Evolutionary conservation across 352 stramenopile species (phyloP), one percentile per base, ranked within the genome.

Genomic region (Peronosclerospora sorghi): DNA sequence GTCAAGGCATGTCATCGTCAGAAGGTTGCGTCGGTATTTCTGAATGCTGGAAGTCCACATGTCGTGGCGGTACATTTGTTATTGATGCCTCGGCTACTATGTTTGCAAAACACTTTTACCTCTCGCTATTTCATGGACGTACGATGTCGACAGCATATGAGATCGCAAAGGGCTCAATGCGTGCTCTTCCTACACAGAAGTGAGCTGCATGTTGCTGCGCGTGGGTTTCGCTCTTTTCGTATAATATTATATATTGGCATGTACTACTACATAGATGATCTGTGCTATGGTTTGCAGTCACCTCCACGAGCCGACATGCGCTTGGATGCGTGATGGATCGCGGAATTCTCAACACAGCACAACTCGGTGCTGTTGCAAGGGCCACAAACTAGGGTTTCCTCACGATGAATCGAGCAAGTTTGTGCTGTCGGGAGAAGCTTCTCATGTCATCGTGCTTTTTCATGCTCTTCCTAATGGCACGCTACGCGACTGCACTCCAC

Each of bases 1-100:
- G 75, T 90, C 27, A 90, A 86, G 42, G 82, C 77, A 5, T 87
- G 86, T 32, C 76, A 93, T 51, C 93, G 75, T 38, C 68, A 96
- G 49, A 72, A 73, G 30, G 78, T 86, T n/a, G 86, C 84, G 1
- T 79, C 75, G 1, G 81, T 92, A 1, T 96, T 96, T 35, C 59
- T 94, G 23, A 77, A 86, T 24, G 86, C 84, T 1, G 86, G 85
- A 5, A 90, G 96, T 28, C 82, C 79, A 1, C 83, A 96, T 48
- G 84, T 96, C 6, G 79, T 96, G n/a, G 85, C 83, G 5, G 73
- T 86, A 7, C 75, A 87, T 48, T 84, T 8, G 74, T 87, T 2
- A 65, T 90, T 4, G 77, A 90, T 27, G 73, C 63, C 18, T 78
- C 64, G 0, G 77, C 73, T 10, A 90, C 70, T 0, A 84, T 86